Evolutionary conservation across 352 stramenopile species (phyloP).

Genomic region (Phytophthora parvispora): DNA sequence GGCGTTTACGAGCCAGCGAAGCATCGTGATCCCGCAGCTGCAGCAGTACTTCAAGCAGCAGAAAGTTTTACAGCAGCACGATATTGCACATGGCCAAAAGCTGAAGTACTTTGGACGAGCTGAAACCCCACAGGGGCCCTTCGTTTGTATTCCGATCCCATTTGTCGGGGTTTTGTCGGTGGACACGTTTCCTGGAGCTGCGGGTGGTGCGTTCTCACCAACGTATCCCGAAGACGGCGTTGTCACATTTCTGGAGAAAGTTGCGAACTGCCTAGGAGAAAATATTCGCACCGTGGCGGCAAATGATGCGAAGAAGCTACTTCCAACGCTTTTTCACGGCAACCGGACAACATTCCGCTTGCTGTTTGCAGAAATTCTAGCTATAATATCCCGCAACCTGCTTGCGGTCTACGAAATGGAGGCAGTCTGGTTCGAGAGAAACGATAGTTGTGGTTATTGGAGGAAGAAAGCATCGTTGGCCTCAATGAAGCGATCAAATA

Average conservation of each 20-base stretch:
- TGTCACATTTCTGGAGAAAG: conserved; percentile 54
- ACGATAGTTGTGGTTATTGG: conserved; percentile 12
- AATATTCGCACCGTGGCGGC: conserved; percentile 46
- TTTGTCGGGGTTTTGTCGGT: conserved; percentile 74
- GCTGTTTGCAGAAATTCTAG: conserved; percentile 49
- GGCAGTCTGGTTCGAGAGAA: conserved; percentile 35
- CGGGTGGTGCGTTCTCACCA: conserved; percentile 53
- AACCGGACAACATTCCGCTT: conserved; percentile 57
- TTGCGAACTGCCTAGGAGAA: conserved; percentile 60
- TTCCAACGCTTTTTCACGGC: conserved; percentile 64
- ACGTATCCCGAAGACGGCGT: conserved; percentile 67
- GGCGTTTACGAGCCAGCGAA: conserved; percentile 57
- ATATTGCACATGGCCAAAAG: conserved; percentile 10
- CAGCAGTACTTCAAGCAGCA: conserved; percentile 26
- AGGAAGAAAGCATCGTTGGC: conserved; percentile 7
- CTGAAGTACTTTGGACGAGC: conserved; percentile 40
- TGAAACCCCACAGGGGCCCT: conserved; percentile 36
- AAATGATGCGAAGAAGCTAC: conserved; percentile 15
- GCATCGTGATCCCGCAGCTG: conserved; percentile 65
- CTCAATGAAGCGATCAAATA: conserved; percentile 3
- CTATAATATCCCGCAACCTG: conserved; percentile 51
- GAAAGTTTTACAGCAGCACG: conserved; percentile 29
- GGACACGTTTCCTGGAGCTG: conserved; percentile 72
- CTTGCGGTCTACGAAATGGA: conserved; percentile 48
- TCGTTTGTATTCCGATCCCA: conserved; percentile 78